Evolutionary conservation across 2,329 filamentous ascomycete species (phyloP).

Genomic region (Ophiostoma angusticollis): DNA sequence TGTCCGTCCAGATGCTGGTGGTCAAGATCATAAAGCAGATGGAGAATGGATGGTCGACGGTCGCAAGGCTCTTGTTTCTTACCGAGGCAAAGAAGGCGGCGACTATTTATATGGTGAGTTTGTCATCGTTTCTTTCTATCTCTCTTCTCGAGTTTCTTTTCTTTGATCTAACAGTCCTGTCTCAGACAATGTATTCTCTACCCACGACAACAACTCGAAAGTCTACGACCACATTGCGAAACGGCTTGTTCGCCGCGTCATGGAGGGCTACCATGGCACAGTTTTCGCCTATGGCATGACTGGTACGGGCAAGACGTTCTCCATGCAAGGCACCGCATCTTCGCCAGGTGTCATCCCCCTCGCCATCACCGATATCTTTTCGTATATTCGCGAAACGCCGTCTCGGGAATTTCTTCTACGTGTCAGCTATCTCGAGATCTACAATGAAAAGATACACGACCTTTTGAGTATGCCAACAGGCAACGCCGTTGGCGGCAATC

Average conservation of each 20-base stretch:
- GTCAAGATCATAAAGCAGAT: constrained; percentile 50
- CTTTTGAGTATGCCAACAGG: constrained; percentile 63
- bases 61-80: constrained; percentile 67
- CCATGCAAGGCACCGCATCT: constrained; percentile 94
- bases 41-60: constrained; percentile 89
- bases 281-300: constrained; percentile 99
- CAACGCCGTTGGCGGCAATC: constrained; percentile 38
- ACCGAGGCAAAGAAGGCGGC: constrained; percentile 77
- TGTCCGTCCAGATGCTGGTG: constrained; percentile 68
- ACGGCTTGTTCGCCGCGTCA: constrained; percentile 84
- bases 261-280: constrained; percentile 98
- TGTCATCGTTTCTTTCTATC: neutral
- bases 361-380: constrained; percentile 97
- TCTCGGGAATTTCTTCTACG: constrained; percentile 86
- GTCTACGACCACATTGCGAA: constrained; percentile 94
- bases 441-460: constrained; percentile 96
- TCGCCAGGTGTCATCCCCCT: constrained; percentile 94
- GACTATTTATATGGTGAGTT: constrained; percentile 79
- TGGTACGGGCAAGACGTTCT: constrained; percentile 96
- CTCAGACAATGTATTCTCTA: constrained; percentile 88
- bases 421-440: constrained; percentile 97
- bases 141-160: neutral
- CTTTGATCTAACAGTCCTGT: constrained; percentile 8
- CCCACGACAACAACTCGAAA: constrained; percentile 83
- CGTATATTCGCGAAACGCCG: constrained; percentile 93